Evolutionary conservation across 768 basidiomycete species (phyloP).

Genomic region (Mycena metata): DNA sequence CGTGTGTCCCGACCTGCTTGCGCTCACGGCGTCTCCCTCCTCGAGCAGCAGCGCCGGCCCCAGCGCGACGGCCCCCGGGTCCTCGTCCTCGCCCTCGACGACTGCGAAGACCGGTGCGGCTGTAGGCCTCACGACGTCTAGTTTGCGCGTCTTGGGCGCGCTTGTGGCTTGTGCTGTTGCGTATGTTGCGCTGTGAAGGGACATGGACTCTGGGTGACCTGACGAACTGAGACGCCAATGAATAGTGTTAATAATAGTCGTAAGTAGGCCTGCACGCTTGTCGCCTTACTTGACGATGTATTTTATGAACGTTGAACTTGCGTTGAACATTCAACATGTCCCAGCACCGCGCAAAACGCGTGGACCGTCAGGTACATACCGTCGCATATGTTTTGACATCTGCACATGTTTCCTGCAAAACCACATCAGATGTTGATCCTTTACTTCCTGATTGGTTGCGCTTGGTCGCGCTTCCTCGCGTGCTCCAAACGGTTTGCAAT

Average conservation of each 20-base stretch:
- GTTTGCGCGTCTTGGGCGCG: conserved; percentile 4
- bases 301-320: too few species aligned
- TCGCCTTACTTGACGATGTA: too few species aligned
- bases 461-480: too few species aligned
- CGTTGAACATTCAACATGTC: too few species aligned
- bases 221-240: neutral
- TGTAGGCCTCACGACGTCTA: neutral
- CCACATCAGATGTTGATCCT: too few species aligned
- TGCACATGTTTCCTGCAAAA: neutral
- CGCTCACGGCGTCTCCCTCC: conserved; percentile 13
- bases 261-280: neutral
- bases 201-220: neutral
- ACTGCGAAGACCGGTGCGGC: conserved; percentile 18
- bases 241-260: neutral
- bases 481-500: too few species aligned
- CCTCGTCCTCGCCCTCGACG: neutral
- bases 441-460: too few species aligned
- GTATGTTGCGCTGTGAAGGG: neutral
- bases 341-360: too few species aligned
- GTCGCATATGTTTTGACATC: neutral
- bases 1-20: conserved; percentile 66
- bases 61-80: conserved; percentile 7
- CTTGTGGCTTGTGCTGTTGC: conserved; percentile 7
- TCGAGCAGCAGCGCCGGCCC: neutral
- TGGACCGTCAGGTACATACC: too few species aligned